Conservation (phyloP, 768 basidiomycete genomes). For the Collybiopsis confluens region DNA sequence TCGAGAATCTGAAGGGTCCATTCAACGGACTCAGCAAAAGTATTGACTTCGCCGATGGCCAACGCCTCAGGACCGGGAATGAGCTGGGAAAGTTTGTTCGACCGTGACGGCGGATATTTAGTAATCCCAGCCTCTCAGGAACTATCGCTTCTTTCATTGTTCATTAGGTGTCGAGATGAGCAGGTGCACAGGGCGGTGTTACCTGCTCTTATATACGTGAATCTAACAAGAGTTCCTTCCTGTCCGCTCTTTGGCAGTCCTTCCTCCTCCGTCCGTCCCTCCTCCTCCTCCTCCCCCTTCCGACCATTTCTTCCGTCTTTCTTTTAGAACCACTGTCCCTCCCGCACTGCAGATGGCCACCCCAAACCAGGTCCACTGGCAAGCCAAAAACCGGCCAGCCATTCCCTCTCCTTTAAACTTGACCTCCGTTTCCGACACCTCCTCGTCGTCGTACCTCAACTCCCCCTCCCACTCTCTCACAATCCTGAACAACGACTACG, state of each 20-base stretch:
- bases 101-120: too few relatives aligned
- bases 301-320: not conserved
- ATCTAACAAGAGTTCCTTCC: not conserved
- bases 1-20: too few relatives aligned
- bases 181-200: not conserved
- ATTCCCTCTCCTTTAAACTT: conserved; percentile 1
- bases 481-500: conserved; percentile 63
- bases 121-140: not conserved
- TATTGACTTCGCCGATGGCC: too few relatives aligned
- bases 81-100: too few relatives aligned
- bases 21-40: too few relatives aligned
- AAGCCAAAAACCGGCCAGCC: not conserved
- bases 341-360: not conserved
- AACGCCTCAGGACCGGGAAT: too few relatives aligned
- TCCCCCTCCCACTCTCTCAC: conserved; percentile 23
- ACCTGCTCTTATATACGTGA: not conserved
- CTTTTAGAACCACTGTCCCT: not conserved
- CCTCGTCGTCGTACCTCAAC: not conserved
- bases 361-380: not conserved
- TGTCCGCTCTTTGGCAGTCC: not conserved
- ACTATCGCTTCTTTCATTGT: not conserved
- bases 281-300: too few relatives aligned
- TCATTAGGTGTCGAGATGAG: not conserved
- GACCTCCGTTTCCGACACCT: not conserved
- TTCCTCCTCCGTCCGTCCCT: not conserved